Base-by-base conservation (phyloP, 1,139 yeast genomes). In the Saccharomyces hybrid region DNA sequence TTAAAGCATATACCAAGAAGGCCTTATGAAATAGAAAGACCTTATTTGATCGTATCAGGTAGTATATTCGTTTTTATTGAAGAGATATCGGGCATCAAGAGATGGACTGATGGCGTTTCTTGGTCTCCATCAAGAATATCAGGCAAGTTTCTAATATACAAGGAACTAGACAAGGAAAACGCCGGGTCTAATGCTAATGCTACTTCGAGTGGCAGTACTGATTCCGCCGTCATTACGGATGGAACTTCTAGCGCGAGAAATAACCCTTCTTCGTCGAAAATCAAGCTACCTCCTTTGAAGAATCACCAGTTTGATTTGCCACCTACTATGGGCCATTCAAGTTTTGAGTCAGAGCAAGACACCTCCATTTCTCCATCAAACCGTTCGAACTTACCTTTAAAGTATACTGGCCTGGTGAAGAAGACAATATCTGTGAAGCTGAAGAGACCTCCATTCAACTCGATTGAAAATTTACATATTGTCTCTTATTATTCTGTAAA, bases 21-120 rank as follows among this genome's bases (percentile, higher is more conserved):
- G 53, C 96, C 96, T 0, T 87, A 83, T 59, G 96, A 88, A 64
- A 73, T 82, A 28, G 96, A 89, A 68, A 74, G 96, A 32, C 67
- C 76, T 2, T 71, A 73, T 4, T 72, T 88, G 50, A 88, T 89
- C 46, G 75, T 76, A 55, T 83, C 89, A 14, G 97, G 96, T 0
- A 82, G 83, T 61, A 83, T 88, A 0, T 89, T 89, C 69, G 88
- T 90, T 2, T 89, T 89, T 65, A 81, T 86, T 52, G 96, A 89
- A 68, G 88, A 85, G 60, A 76, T 79, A 20, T 82, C 91, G 0
- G 91, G 93, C 0, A 88, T 89, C 57, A 87, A 86, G 67, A 74
- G 96, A 52, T 89, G 97, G 97, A 90, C 96, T 0, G 97, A 89
- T 65, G 96, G 96, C n/a, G 81, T 88, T 16, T 79, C 90, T 9